Evolutionary conservation across 2,329 filamentous ascomycete genomes (phyloP), one percentile per base, ranked within the genome.

Genomic region (Paradendryphiella salina): DNA sequence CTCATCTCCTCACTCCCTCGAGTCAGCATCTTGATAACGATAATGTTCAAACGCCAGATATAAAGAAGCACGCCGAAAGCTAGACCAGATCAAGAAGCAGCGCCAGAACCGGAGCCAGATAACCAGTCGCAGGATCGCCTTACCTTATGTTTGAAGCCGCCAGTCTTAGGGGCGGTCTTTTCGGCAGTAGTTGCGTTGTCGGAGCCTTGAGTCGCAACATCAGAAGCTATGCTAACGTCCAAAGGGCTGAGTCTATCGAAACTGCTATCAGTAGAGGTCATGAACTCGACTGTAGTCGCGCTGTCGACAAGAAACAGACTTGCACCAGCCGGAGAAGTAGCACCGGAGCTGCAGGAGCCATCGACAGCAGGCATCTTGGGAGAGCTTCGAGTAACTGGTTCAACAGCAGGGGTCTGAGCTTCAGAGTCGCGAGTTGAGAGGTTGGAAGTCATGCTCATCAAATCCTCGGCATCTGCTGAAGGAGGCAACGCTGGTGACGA

Each of bases 261-360:
- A 46, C 59, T 61, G 23, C 49, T 54, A 15, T 50, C 23, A 10
- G 29, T 54, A n/a, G 50, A 59, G 6, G 41, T 17, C 3, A 34
- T 37, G 5, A 56, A 59, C 15, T 40, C 34, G 5, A 32, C 20
- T 8, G 57, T 46, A 8, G 41, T 50, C 31, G 35, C 90, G 23
- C 89, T 90, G 72, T 96, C 96, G 56, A 90, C 90, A 15, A 96
- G 81, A 44, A 96, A 77, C 6, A 90, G 89, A 29, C 96, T 83
- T 0, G 90, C 96, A 76, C 96, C 92, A 74, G 96, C 96, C 50
- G 91, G 96, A 60, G 89, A 94, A 9, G 89, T 96, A 75, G 96
- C 90, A 53, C 91, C 91, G 71, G 96, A 92, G 53, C 96, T 87
- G 52, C 88, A 92, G 71, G 96, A 96, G 71, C 86, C 87, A 80